Evolutionary conservation across 78 protist genomes (phyloP), one percentile per base, ranked within the genome.

Genomic region (Pigoraptor vietnamica): DNA sequence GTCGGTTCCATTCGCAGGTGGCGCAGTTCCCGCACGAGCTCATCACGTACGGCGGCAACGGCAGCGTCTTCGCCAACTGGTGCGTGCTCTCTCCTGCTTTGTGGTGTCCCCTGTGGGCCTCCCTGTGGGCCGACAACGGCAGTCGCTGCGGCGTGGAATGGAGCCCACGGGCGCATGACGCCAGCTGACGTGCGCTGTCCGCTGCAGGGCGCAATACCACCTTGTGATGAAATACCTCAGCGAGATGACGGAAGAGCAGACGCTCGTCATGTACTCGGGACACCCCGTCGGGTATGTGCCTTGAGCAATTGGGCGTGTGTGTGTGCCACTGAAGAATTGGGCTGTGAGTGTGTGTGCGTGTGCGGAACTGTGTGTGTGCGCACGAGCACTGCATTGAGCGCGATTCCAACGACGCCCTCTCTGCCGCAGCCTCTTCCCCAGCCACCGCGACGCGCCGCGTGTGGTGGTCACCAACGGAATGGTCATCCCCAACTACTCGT

Each of bases 11-110:
- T n/a, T n/a, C 67, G 6, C 67, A 48, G 67, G 84, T 79, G 1
- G 84, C 84, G 10, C 84, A 79, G 32, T 79, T 79, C 84, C 84
- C 84, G 84, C 84, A 79, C 32, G 84, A 79, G 84, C 84, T 79
- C 35, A 79, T 79, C 84, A 79, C 84, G 34, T 79, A 79, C n/a
- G 84, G 84, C 32, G 84, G 84, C 21, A 79, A 79, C 84, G 84
- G 84, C 23, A 25, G 34, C 84, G 84, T 79, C 34, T 79, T 79
- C 32, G 1, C 84, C 23, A 79, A 79, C 84, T 79, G 84, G 84
- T 79, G 14, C n/a, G 84, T 25, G 32, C 84, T 25, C 34, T 1
- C 14, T 79, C 84, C 84, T 25, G 14, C 25, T 14, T 40, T 40
- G 56, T 40, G 56, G 2, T 2, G 2, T n/a, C n/a, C n/a, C n/a